phyloP scores from a whole-genome alignment of 139 green algal species.

The Coelastrella sp. region DNA sequence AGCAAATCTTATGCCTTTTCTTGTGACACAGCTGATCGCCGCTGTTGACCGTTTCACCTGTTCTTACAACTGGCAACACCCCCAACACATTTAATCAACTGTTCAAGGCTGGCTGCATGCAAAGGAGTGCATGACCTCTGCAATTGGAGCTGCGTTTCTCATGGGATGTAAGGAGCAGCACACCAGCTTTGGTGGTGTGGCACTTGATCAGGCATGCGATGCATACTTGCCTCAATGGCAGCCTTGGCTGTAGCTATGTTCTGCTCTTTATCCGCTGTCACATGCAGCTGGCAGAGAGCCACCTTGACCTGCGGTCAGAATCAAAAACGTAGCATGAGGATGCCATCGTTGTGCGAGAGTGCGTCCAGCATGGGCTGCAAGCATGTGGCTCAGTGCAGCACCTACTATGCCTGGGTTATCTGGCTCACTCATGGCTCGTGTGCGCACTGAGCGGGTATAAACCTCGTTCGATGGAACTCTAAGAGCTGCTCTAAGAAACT shows the following conservation, averaged over 20 bases:
- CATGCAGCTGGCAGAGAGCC: constrained; percentile 92
- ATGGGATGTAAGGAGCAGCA: no score
- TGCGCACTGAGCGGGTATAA: not conserved
- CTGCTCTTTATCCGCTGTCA: constrained; percentile 81
- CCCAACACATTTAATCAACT: no score
- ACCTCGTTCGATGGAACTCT: not conserved
- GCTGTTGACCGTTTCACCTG: not conserved
- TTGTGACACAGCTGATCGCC: not conserved
- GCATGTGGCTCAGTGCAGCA: not conserved
- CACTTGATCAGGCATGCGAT: not conserved
- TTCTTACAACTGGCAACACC: not conserved
- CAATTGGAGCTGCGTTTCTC: no score
- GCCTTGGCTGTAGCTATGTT: constrained; percentile 83
- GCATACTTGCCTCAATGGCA: constrained; percentile 71
- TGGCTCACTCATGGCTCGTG: constrained; percentile 21
- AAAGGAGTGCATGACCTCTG: no score
- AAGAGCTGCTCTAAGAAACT: not conserved
- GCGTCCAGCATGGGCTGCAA: not conserved
- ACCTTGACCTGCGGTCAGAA: constrained; percentile 83
- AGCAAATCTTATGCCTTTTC: no score
- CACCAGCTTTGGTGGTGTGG: no score
- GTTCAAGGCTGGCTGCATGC: not conserved
- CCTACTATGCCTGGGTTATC: constrained; percentile 17
- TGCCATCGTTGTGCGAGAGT: no score
- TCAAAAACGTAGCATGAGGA: not conserved